phyloP scores from a whole-genome alignment of 2,329 filamentous ascomycete genomes.

The Phoma sp. region DNA sequence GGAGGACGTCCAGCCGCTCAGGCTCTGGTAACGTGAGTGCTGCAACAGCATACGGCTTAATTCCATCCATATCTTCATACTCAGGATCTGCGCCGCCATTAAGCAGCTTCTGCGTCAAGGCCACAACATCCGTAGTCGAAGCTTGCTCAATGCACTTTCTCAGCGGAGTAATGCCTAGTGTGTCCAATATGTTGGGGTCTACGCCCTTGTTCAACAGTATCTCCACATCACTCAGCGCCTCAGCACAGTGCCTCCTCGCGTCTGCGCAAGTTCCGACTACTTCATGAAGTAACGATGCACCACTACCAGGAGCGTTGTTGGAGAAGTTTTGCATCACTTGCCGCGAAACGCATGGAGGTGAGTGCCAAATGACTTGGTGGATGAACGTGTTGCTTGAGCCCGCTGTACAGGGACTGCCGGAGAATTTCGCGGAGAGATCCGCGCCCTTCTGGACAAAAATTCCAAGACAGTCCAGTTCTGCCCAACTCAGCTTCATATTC shows the following conservation, averaged over 20 bases:
- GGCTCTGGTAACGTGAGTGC: slow-evolving; percentile 39
- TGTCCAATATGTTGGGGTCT: slow-evolving; percentile 33
- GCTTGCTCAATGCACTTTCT: slow-evolving; percentile 37
- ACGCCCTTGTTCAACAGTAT: slow-evolving; percentile 37
- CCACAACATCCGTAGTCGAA: slow-evolving; percentile 37
- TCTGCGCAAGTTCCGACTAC: slow-evolving; percentile 40
- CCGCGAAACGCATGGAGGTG: slow-evolving; percentile 33
- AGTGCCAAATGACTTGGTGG: slow-evolving; percentile 46
- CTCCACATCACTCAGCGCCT: slow-evolving; percentile 41
- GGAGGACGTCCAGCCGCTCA: slow-evolving; percentile 33
- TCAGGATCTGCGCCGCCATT: slow-evolving; percentile 43
- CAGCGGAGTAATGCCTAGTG: slow-evolving; percentile 31
- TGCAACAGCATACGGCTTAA: slow-evolving; percentile 35
- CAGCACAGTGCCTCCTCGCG: slow-evolving; percentile 39
- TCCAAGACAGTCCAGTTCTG: slow-evolving; percentile 38
- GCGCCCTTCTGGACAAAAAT: slow-evolving; percentile 37
- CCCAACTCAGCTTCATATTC: slow-evolving; percentile 26
- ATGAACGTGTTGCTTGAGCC: slow-evolving; percentile 30
- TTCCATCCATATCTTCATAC: slow-evolving; percentile 26
- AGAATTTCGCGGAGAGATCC: slow-evolving; percentile 29
- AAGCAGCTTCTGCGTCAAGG: slow-evolving; percentile 35
- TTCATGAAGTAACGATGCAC: slow-evolving; percentile 36
- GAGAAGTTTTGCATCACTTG: slow-evolving; percentile 33
- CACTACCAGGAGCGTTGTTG: slow-evolving; percentile 19
- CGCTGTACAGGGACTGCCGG: slow-evolving; percentile 33